phyloP scores from a whole-genome alignment of 352 stramenopile genomes.

The Pythium rishiriense region DNA sequence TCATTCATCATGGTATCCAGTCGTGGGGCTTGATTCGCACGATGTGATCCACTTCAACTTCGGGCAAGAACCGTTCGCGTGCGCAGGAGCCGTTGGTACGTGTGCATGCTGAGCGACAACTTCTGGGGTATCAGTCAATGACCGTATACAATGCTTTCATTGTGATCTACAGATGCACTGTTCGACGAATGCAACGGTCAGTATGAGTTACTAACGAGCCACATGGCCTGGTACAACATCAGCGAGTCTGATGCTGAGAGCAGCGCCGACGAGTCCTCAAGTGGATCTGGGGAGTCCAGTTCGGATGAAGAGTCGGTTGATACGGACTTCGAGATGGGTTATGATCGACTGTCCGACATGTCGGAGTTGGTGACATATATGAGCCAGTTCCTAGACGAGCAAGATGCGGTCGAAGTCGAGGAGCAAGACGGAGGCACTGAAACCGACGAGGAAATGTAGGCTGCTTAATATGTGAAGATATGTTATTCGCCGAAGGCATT shows the following conservation, averaged over 20 bases:
- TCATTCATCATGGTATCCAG: slow-evolving; percentile 65
- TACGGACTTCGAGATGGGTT: slow-evolving; percentile 23
- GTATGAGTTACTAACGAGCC: slow-evolving; percentile 23
- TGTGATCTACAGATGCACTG: slow-evolving; percentile 40
- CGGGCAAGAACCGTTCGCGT: slow-evolving; percentile 68
- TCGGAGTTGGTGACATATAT: slow-evolving; percentile 12
- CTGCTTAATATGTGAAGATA: background rate
- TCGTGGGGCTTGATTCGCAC: slow-evolving; percentile 80
- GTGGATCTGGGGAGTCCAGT: slow-evolving; percentile 20
- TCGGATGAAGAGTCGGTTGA: slow-evolving; percentile 31
- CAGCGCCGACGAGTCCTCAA: background rate
- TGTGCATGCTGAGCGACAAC: background rate
- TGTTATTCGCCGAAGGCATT: background rate
- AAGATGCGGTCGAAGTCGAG: background rate
- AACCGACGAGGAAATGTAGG: background rate
- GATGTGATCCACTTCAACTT: slow-evolving; percentile 84
- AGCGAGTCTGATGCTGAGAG: slow-evolving; percentile 40
- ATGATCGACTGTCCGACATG: slow-evolving; percentile 21
- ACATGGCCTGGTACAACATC: slow-evolving; percentile 62
- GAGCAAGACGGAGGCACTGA: background rate
- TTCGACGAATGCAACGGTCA: slow-evolving; percentile 45
- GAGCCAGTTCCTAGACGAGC: slow-evolving; percentile 2
- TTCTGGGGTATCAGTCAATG: background rate
- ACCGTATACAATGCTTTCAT: background rate
- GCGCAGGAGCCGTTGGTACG: slow-evolving; percentile 46